Evolutionary conservation across 768 basidiomycete genomes (phyloP), one percentile per base, ranked within the genome.

Genomic region (Panaeolus papilionaceus): DNA sequence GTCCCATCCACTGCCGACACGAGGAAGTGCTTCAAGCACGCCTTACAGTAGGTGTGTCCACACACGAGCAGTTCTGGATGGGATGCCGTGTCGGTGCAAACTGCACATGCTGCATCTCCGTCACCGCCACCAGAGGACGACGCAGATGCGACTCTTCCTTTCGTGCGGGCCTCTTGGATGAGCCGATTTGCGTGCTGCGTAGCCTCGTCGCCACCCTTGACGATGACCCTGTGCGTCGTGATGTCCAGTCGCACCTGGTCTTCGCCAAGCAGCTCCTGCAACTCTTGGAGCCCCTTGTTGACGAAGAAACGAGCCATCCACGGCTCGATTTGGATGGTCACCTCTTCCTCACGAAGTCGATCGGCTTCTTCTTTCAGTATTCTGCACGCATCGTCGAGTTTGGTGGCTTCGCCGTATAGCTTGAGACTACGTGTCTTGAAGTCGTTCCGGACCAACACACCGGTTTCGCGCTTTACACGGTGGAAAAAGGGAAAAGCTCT

Each of bases 181-280:
- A 88, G 77, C 58, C 79, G 75, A 61, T 79, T 74, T n/a, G 89
- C 72, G 33, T 82, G 76, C 49, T 86, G 83, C 6, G 82, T 79
- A 2, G 84, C 88, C 40, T 88, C 85, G 65, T 89, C 88, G 8
- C 85, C 86, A 1, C 89, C 89, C 26, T 82, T 83, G 51, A 90
- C 78, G 54, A 58, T 37, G 54, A 58, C 14, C 54, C 6, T 58
- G 54, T 58, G 54, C 28, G 54, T 16, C 1, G 80, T 83, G 51
- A 91, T 77, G 28, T 86, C 76, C 45, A 90, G 79, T 2, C 72
- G 77, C 23, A 88, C 85, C 26, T 82, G 85, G 42, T 88, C 83
- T 40, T 87, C 84, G 23, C 89, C 88, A 20, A 89, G 75, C 0
- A 81, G 77, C 39, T 87, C 88, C 66, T 82, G 83, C 69, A 92